Base-by-base conservation (phyloP, 2,329 filamentous ascomycete genomes). In the Trichoderma simmonsii region DNA sequence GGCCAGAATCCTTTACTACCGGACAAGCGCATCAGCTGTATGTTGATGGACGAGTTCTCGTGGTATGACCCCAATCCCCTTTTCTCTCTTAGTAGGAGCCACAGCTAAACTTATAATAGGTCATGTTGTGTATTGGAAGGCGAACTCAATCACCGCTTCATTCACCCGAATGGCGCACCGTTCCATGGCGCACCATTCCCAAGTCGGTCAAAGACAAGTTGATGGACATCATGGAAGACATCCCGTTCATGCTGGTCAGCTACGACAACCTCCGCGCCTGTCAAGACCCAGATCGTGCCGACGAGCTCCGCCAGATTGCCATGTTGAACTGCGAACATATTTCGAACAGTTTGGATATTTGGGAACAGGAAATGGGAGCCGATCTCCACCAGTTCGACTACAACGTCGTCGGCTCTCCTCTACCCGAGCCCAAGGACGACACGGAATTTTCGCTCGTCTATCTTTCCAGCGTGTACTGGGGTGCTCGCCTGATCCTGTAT, bases 201-300 rank as follows among this genome's bases (percentile, higher is more conserved):
- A 81, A 80, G 39, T 74, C 78, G 7, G 66, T 75, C 14, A 78
- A 77, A 26, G 80, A 82, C 59, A 74, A 77, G 26, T 66, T 81
- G 12, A 73, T 77, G 8, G 80, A 81, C 48, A 73, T 81, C 4
- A 71, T 81, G 9, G 77, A 77, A 7, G 79, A 81, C 12, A 73
- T 79, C 0, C 77, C 77, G 1, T 75, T 73, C 8, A 71, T 79
- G 6, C 72, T 80, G 1, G 75, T 79, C 62, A 74, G 77, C 34
- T 60, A 78, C 1, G 80, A 82, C 57, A 32, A 70, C 2, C 74
- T 81, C 65, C 70, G 73, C 6, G 62, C 57, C 12, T 77, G 74
- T 32, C 43, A 70, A 26, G 32, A 63, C 18, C 62, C 62, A 4
- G 39, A 51, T 21, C 60, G 39, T 28, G 71, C 75, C 24, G 48